phyloP scores from a whole-genome alignment of 257 asterid species.

The Nicotiana benthamiana region DNA sequence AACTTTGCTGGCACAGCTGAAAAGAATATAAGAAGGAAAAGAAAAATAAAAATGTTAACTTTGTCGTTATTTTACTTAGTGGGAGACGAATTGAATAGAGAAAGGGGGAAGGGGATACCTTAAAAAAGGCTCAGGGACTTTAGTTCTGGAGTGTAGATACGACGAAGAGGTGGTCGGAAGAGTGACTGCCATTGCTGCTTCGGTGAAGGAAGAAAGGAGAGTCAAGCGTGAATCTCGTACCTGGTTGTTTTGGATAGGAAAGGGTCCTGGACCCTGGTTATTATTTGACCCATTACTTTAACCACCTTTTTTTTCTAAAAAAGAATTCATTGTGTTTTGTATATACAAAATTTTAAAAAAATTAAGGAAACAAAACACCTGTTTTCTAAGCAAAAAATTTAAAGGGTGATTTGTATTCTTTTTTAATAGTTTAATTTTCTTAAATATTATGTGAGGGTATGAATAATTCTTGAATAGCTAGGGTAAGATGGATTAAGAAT shows the following conservation, averaged over 20 bases:
- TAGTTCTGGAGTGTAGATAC: conserved; percentile 13
- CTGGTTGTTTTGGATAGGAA: not conserved
- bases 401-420: not conserved
- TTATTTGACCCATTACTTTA: not conserved
- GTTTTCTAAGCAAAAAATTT: too few relatives aligned
- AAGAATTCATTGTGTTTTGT: too few relatives aligned
- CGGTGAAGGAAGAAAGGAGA: not conserved
- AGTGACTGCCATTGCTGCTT: conserved; percentile 26
- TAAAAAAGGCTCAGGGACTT: conserved; percentile 19
- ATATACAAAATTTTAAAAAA: too few relatives aligned
- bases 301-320: not conserved
- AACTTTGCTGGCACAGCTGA: conserved; percentile 56
- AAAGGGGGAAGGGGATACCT: conserved; percentile 15
- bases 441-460: not conserved
- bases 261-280: not conserved
- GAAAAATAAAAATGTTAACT: not conserved
- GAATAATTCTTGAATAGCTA: not conserved
- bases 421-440: not conserved
- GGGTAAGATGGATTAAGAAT: not conserved
- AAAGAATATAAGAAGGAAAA: conserved; percentile 2
- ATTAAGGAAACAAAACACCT: not conserved
- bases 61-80: not conserved
- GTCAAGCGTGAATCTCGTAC: too few relatives aligned
- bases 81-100: not conserved
- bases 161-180: conserved; percentile 14